phyloP scores from a whole-genome alignment of 2,329 filamentous ascomycete genomes.

The Bisporella sp. region DNA sequence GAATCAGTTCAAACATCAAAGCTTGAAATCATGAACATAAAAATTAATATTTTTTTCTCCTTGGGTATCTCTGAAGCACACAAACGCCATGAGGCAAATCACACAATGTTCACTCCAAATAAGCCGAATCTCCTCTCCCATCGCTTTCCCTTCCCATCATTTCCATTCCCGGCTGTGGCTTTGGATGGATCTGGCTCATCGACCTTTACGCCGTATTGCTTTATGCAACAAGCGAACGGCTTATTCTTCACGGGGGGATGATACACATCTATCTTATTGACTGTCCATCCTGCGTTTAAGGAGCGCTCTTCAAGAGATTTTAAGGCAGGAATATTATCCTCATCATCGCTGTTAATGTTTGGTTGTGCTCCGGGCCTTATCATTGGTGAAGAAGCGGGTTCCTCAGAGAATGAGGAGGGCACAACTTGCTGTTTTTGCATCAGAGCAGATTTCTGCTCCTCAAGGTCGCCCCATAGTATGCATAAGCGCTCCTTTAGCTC shows the following conservation, averaged over 20 bases:
- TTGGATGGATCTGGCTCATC: conserved; percentile 31
- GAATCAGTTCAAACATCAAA: no score
- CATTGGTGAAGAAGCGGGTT: not conserved
- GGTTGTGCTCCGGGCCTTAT: conserved; percentile 17
- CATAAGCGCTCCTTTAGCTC: conserved; percentile 64
- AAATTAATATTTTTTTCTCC: no score
- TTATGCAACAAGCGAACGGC: conserved; percentile 64
- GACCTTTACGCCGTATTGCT: conserved; percentile 58
- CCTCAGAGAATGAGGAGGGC: conserved; percentile 13
- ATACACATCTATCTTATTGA: not conserved
- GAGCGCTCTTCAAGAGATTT: not conserved
- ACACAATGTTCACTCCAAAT: conserved; percentile 54
- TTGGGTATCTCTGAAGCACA: no score
- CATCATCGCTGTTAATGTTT: conserved; percentile 20
- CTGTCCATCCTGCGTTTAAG: not conserved
- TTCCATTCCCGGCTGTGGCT: conserved; percentile 37
- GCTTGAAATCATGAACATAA: no score
- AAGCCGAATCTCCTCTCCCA: conserved; percentile 60
- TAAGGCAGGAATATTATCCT: conserved; percentile 9
- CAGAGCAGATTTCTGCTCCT: conserved; percentile 54
- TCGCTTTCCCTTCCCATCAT: conserved; percentile 35
- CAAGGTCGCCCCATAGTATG: conserved; percentile 77
- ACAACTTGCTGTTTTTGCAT: conserved; percentile 15
- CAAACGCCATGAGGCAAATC: no score
- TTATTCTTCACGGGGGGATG: conserved; percentile 36